Base-by-base conservation (phyloP, 345 rosid genomes). In the Erucastrum elatum region DNA sequence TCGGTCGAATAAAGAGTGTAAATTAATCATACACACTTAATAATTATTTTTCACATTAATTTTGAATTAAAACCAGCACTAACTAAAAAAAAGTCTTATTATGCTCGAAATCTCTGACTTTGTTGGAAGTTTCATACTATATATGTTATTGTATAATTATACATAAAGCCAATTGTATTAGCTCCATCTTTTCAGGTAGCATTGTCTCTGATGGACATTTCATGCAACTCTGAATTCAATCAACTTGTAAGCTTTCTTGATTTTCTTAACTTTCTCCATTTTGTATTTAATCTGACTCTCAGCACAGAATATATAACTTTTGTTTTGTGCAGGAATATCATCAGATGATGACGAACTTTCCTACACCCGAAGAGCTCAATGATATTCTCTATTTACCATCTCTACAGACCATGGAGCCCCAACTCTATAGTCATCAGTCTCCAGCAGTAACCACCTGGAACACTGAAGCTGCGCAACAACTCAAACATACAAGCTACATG, bases 81-180 rank as follows among this genome's bases (percentile, higher is more conserved):
- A 31, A 17, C 12, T 6, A 71, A 60, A 56, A 60, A 56, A 31
- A 8, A 34, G 64, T 33, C 64, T 26, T 33, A 34, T 31, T 56
- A 8, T 56, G 17, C 6, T 56, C 21, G 26, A 11, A 35, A 39
- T 72, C 67, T 60, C 75, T 66, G 56, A 72, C 75, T 60, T 60
- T 60, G 31, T 72, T 72, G 74, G 67, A 72, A 59, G 67, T 60
- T 60, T 61, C 75, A 60, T 59, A 37, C 33, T 71, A 56, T 71
- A 55, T 56, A 62, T 61, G 63, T 58, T 58, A 58, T 11, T 25
- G 33, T 13, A 62, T 12, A 46, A 29, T 46, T 70, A 16, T 55
- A 33, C 25, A 21, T 34, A 34, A 55, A 15, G 62, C 59, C 55
- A 46, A 46, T 46, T 46, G 12, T 12, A 56, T 17, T 9, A 31